Percentiles rank a stretch among this genome's conserved stretches.
Conservation (phyloP, 2,329 filamentous ascomycete genomes). For the Fusarium sp. region DNA sequence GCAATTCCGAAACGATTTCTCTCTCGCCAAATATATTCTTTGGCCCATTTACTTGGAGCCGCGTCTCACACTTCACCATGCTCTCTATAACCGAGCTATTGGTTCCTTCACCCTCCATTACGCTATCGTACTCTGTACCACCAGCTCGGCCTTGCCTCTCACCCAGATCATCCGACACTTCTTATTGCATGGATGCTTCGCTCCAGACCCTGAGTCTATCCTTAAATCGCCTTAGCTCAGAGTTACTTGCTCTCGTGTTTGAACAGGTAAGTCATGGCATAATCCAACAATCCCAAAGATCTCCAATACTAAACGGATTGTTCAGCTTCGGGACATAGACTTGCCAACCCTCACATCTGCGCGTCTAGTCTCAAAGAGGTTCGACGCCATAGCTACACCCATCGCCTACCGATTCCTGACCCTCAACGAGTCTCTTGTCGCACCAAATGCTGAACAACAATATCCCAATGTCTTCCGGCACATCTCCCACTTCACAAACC, state of each 20-base stretch:
- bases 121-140: conserved; percentile 37
- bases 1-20: conserved; percentile 5
- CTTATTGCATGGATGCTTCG: conserved; percentile 44
- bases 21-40: conserved; percentile 15
- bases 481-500: conserved; percentile 56
- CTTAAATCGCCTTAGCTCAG: conserved; percentile 56
- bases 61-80: conserved; percentile 31
- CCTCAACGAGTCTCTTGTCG: conserved; percentile 56
- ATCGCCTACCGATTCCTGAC: conserved; percentile 57
- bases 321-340: conserved; percentile 58
- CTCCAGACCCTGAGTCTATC: conserved; percentile 19
- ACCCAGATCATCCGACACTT: conserved; percentile 13
- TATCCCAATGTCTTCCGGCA: conserved; percentile 54
- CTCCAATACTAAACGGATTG: conserved; percentile 25
- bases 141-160: conserved; percentile 23
- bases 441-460: conserved; percentile 50
- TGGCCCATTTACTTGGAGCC: conserved; percentile 6
- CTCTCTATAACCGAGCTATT: conserved; percentile 44
- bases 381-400: conserved; percentile 59
- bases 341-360: conserved; percentile 50
- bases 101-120: conserved; percentile 35
- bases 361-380: conserved; percentile 57
- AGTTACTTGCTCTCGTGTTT: conserved; percentile 59
- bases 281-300: not conserved
- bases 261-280: conserved; percentile 54